phyloP scores from a whole-genome alignment of 2,329 filamentous ascomycete species.

The Colletotrichum zoysiae region DNA sequence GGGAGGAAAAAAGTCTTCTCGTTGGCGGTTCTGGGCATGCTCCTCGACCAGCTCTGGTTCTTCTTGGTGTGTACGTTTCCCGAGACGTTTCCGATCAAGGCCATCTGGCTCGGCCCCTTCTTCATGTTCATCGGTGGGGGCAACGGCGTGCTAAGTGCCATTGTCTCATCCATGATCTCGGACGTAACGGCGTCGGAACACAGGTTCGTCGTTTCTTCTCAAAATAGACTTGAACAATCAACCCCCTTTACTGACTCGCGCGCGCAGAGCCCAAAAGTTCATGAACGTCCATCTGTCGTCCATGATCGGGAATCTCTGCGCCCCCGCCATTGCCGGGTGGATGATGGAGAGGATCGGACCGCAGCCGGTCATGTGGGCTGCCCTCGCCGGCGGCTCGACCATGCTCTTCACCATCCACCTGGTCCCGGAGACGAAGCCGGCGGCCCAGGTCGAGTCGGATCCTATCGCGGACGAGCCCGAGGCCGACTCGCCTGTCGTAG shows the following conservation, averaged over 20 bases:
- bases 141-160: constrained; percentile 48
- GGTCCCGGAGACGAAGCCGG: constrained; percentile 48
- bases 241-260: not conserved
- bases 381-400: not conserved
- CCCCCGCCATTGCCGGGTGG: constrained; percentile 52
- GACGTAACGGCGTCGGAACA: constrained; percentile 54
- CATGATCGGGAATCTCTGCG: constrained; percentile 52
- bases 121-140: constrained; percentile 54
- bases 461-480: constrained; percentile 27
- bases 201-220: constrained; percentile 46
- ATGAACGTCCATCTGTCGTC: constrained; percentile 49
- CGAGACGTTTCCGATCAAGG: constrained; percentile 48
- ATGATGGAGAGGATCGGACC: constrained; percentile 52
- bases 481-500: not conserved
- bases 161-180: constrained; percentile 52
- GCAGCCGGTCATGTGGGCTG: constrained; percentile 44
- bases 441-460: constrained; percentile 12
- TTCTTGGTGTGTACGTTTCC: constrained; percentile 52
- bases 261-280: constrained; percentile 52
- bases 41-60: constrained; percentile 46
- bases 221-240: no score
- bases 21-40: constrained; percentile 49
- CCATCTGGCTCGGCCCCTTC: constrained; percentile 52
- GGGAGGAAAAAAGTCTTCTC: constrained; percentile 53
- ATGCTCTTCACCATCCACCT: constrained; percentile 44